phyloP scores from a whole-genome alignment of 1,139 yeast genomes.

The Zygosaccharomyces sapae region DNA sequence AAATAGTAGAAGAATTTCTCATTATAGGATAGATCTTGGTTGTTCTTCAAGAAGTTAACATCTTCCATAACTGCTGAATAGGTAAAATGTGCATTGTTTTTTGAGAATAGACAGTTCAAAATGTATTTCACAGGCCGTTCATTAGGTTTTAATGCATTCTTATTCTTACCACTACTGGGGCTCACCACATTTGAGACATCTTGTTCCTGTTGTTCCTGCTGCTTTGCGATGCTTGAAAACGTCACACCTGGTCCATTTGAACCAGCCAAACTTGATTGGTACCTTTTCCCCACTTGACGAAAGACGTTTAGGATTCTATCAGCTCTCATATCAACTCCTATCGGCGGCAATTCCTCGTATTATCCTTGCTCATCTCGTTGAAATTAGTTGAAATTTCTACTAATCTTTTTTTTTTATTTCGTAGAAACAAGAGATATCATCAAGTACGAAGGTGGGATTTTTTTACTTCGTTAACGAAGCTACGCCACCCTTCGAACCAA shows the following conservation, averaged over 20 bases:
- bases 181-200: constrained; percentile 14
- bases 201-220: constrained; percentile 5
- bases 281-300: constrained; percentile 7
- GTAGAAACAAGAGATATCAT: background rate
- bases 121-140: constrained; percentile 49
- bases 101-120: constrained; percentile 69
- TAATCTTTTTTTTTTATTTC: background rate
- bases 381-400: background rate
- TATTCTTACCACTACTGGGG: constrained; percentile 7
- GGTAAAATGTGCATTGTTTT: constrained; percentile 79
- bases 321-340: background rate
- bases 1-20: constrained; percentile 75
- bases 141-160: constrained; percentile 6
- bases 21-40: constrained; percentile 57
- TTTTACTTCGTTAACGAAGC: background rate
- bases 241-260: constrained; percentile 7
- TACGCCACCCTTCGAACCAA: constrained; percentile 7
- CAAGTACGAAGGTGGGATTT: constrained; percentile 1
- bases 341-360: background rate
- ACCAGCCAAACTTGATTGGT: constrained; percentile 9
- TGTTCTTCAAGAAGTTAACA: constrained; percentile 52
- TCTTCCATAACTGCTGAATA: constrained; percentile 71
- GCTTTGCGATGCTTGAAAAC: constrained; percentile 13
- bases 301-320: background rate
- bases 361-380: background rate